Evolutionary conservation across 2,329 filamentous ascomycete species (phyloP).

Genomic region (Fusarium secorum): DNA sequence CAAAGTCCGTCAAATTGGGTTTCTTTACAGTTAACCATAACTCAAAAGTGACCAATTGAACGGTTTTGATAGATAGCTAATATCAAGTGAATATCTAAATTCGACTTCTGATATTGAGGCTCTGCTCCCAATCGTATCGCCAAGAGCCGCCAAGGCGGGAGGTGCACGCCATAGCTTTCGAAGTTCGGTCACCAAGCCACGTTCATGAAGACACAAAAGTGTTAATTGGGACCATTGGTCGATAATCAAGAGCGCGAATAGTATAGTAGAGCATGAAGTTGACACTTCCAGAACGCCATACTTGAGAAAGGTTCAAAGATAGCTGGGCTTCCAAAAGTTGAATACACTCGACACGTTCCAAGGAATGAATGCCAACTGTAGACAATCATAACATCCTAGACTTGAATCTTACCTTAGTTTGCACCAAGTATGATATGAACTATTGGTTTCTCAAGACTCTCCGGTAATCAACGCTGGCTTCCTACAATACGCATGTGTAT

Average conservation of each 20-base stretch:
- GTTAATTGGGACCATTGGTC: accelerated
- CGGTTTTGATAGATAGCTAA: too few relatives aligned
- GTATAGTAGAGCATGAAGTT: not conserved
- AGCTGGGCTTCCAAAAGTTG: accelerated
- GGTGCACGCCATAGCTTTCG: not conserved
- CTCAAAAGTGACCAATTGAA: not conserved
- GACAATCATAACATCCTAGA: accelerated
- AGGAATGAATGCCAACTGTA: accelerated
- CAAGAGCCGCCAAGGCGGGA: conserved; percentile 18
- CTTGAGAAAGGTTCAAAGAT: not conserved
- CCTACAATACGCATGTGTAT: accelerated
- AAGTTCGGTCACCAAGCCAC: not conserved
- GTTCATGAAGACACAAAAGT: accelerated
- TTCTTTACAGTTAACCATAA: not conserved
- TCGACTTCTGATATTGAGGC: not conserved
- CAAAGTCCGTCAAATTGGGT: accelerated
- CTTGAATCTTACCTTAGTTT: accelerated
- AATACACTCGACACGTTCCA: accelerated
- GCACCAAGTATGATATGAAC: accelerated
- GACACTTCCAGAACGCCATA: accelerated
- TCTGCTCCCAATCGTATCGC: not conserved
- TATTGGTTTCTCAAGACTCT: not conserved
- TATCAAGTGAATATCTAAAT: not conserved
- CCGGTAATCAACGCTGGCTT: too few relatives aligned
- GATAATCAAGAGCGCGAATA: not conserved